A percentile compares a stretch with the other conserved stretches of the same genome.
These are phyloP conservation scores for Sechiopsis laciniata DNA, from an alignment of 306 rosid genomes.

Conservation along the genomic window DNA sequence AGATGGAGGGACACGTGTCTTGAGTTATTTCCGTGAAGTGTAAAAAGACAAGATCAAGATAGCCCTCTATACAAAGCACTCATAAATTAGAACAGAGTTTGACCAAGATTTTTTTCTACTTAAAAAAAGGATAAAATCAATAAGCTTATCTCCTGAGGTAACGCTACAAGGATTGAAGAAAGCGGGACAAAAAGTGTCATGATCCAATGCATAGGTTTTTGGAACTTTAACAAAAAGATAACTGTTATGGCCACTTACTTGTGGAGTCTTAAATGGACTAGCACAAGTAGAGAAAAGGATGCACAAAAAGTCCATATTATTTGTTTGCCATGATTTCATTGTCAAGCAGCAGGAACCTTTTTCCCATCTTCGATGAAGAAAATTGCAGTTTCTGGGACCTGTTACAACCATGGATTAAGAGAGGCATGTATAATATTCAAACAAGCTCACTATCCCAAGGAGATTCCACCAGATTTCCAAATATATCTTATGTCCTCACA, in stretches of 20 bases:
- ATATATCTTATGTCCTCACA: conserved; percentile 4
- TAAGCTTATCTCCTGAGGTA: conserved; percentile 16
- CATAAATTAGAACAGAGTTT: conserved; percentile 11
- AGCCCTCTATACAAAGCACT: conserved; percentile 20
- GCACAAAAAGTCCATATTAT: conserved; percentile 16
- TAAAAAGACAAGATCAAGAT: not conserved
- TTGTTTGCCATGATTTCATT: conserved; percentile 28
- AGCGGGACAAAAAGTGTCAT: conserved; percentile 20
- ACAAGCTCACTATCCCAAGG: not conserved
- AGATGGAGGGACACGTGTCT: not conserved
- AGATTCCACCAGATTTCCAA: conserved; percentile 5
- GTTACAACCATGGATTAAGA: conserved; percentile 19
- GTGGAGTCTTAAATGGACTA: conserved; percentile 22
- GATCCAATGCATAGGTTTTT: conserved; percentile 17
- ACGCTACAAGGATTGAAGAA: conserved; percentile 16
- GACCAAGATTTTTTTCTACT: not conserved
- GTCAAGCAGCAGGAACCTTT: conserved; percentile 95
- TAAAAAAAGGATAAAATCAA: not conserved
- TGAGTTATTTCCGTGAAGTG: conserved; percentile 7
- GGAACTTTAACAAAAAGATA: conserved; percentile 22
- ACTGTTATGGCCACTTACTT: conserved; percentile 22
- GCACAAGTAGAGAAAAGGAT: conserved; percentile 22
- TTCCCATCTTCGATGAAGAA: conserved; percentile 97
- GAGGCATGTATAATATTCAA: conserved; percentile 9
- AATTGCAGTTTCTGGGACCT: conserved; percentile 89